These are phyloP conservation scores for Trichomonascaceae sp. DNA, from an alignment of 1,139 yeast genomes.

Conservation along the genomic window DNA sequence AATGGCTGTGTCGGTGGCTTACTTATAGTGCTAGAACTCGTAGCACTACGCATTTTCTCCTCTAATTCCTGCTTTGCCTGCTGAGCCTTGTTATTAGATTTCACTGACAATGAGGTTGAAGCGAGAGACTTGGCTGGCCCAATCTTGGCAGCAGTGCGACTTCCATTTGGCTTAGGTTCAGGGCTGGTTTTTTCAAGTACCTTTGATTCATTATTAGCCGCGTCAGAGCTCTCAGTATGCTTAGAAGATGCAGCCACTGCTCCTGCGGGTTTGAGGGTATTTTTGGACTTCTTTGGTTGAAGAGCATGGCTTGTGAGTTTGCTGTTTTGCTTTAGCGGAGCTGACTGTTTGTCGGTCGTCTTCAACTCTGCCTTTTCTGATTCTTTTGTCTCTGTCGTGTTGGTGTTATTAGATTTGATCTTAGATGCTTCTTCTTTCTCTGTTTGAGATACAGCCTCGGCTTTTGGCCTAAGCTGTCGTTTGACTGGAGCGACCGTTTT, in stretches of 20 bases:
- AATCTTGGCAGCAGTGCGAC: slow-evolving; percentile 11
- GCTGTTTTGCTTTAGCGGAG: background rate
- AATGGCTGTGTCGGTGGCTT: background rate
- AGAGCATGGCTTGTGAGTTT: slow-evolving; percentile 7
- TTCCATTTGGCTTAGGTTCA: slow-evolving; percentile 1
- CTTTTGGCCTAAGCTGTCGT: background rate
- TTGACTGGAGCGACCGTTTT: background rate
- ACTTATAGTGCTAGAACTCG: background rate
- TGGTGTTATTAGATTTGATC: background rate
- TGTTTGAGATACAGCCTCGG: background rate
- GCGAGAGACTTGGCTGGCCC: slow-evolving; percentile 15
- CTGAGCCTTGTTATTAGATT: slow-evolving; percentile 5
- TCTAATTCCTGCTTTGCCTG: slow-evolving; percentile 6
- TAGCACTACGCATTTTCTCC: slow-evolving; percentile 1
- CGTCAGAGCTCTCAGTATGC: background rate
- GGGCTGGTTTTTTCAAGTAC: slow-evolving; percentile 3
- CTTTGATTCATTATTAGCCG: background rate
- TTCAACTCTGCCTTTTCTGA: background rate
- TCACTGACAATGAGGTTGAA: slow-evolving; percentile 3
- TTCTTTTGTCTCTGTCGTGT: background rate
- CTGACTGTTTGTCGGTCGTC: background rate
- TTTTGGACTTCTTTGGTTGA: slow-evolving; percentile 8
- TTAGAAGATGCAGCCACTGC: background rate
- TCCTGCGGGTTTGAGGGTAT: background rate
- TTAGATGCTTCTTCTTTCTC: background rate